Evolutionary conservation across 1,284 basidiomycete species (phyloP), one percentile per base, ranked within the genome.

Genomic region (Malassezia dermatis): DNA sequence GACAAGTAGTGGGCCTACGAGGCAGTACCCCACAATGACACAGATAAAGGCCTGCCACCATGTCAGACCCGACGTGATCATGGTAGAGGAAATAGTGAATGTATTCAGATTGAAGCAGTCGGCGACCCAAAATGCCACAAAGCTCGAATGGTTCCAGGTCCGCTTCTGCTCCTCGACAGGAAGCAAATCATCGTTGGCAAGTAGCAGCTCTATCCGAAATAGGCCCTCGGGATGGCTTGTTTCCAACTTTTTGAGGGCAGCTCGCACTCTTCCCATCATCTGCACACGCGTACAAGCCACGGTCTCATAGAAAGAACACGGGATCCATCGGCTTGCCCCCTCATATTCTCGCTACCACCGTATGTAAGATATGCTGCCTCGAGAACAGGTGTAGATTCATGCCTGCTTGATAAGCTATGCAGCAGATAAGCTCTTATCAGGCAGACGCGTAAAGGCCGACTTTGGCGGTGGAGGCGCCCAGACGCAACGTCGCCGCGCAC

Each of bases 1-100:
- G 24, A 84, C 84, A 54, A 89, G 80, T 74, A 90, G 83, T 0
- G 83, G 82, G 0, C 84, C 83, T 19, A 84, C 83, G 43, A 84
- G 68, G 0, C 79, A 78, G 71, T 88, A 89, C 1, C 86, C 86
- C 45, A 88, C 69, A 19, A 60, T 60, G 43, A 69, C 62, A 2
- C 62, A 60, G 1, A 64, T 55, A 61, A 61, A 65, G 4, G 62
- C 67, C 53, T 67, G 62, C 42, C 60, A 68, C 62, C 65, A 67
- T 1, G 58, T 59, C 0, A 73, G 56, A 23, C 69, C 70, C 2
- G 19, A 21, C 4, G 28, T 27, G 15, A 51, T 26, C 40, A 51
- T 30, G 1, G 49, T 11, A 2, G 39, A 42, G 15, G 49, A 15
- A 39, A 51, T 51, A 1, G 49, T 51, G 30, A 63, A 63, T 0